phyloP scores from a whole-genome alignment of 169 alveolate genomes.

The Cryptosporidium canis region DNA sequence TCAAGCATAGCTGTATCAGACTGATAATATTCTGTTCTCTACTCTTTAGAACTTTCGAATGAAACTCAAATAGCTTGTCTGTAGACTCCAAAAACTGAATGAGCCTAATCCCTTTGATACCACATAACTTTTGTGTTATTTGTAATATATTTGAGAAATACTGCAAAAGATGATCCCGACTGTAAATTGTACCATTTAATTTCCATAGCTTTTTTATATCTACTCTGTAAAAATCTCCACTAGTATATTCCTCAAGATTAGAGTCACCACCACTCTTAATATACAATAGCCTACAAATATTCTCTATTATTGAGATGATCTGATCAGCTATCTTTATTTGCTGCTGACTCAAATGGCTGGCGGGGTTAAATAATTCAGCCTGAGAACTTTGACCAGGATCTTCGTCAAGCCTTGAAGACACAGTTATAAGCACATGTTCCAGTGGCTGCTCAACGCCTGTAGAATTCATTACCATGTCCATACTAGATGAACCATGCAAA shows the following conservation, averaged over 20 bases:
- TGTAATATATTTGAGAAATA: slow-evolving; percentile 20
- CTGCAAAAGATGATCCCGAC: slow-evolving; percentile 3
- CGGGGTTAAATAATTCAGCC: neutral
- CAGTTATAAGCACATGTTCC: slow-evolving; percentile 5
- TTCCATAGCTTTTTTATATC: slow-evolving; percentile 21
- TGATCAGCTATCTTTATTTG: neutral
- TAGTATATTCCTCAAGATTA: neutral
- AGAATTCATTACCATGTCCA: slow-evolving; percentile 46
- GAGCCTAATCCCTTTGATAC: neutral
- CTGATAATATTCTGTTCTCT: neutral
- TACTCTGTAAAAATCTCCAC: neutral
- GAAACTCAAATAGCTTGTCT: slow-evolving; percentile 41
- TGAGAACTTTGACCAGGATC: neutral
- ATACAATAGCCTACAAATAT: neutral
- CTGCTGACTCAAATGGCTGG: neutral
- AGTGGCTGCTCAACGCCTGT: slow-evolving; percentile 14
- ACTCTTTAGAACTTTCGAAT: slow-evolving; percentile 3
- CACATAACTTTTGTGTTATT: neutral
- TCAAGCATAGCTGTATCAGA: slow-evolving; percentile 4
- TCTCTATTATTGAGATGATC: neutral
- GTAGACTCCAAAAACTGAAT: slow-evolving; percentile 15
- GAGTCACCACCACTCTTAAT: neutral
- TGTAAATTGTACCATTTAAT: slow-evolving; percentile 34
- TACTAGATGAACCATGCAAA: slow-evolving; percentile 48
- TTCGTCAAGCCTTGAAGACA: neutral